Base-by-base conservation (phyloP, 768 basidiomycete species). In the Rhodotorula kratochvilovae region DNA sequence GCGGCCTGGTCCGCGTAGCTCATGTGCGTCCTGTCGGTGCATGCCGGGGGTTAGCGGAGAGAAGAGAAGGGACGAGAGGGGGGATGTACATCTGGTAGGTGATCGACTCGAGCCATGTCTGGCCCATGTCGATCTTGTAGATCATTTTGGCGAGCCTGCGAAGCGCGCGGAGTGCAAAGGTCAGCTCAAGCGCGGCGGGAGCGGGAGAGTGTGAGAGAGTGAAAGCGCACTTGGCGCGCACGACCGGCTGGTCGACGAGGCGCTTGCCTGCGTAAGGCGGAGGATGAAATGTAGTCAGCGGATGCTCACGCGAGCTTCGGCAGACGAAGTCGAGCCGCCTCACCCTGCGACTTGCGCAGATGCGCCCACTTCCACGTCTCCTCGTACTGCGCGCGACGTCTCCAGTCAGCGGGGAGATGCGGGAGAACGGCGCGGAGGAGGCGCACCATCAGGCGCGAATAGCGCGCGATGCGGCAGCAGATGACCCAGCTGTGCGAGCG, bases 281-380 rank as follows among this genome's bases (percentile, higher is more conserved):
- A 13, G 8, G 8, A 13, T 39, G 39, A 39, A 13, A 13, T 39
- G 8, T 7, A 7, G 39, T 39, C 39, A 39, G 39, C 39, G 39
- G 13, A 39, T 7, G 39, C 39, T 39, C 39, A 6, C 39, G 39
- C 39, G 13, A 39, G 39, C 39, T 39, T 13, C 39, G 13, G 39
- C 39, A 27, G 51, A 23, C 27, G 25, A 53, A 16, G 6, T 12
- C 13, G 81, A 65, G 56, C 7, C 31, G 25, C 48, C 80, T 90
- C 93, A 61, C 93, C 94, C 76, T 95, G 95, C 16, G 91, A 93
- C 77, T 91, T 89, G 53, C 94, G 87, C 79, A 96, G 92, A 63
- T 85, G 86, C 6, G 87, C 84, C 94, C 94, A 97, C 77, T 89
- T 89, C 75, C 61, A 64, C 15, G 58, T 67, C 51, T 66, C 71